Evolutionary conservation across 768 basidiomycete species (phyloP).

Genomic region (Mycena maculata): DNA sequence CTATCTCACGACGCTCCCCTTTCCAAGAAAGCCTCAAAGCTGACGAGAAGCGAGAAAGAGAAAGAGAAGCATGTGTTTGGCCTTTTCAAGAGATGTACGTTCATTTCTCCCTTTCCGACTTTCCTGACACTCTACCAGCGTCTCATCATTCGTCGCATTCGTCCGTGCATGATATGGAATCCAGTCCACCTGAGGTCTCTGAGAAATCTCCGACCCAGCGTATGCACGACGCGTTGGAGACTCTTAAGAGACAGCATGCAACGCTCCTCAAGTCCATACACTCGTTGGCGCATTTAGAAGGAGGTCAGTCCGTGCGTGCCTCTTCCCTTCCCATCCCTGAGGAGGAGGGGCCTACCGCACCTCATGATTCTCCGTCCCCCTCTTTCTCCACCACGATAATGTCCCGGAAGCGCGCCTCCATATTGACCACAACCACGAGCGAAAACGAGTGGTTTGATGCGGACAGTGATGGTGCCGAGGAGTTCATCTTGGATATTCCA

Average conservation of each 20-base stretch:
- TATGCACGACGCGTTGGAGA: constrained; percentile 59
- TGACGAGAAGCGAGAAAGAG: constrained; percentile 57
- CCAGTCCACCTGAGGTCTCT: constrained; percentile 28
- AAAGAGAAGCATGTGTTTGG: constrained; percentile 66
- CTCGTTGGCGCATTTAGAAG: constrained; percentile 44
- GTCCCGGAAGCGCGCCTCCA: constrained; percentile 56
- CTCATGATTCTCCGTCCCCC: constrained; percentile 32
- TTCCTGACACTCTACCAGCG: constrained; percentile 31
- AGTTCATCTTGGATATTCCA: constrained; percentile 70
- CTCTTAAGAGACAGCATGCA: constrained; percentile 70
- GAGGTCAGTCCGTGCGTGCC: constrained; percentile 40
- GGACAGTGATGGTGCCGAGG: constrained; percentile 72
- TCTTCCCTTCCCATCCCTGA: constrained; percentile 58
- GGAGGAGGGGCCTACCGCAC: constrained; percentile 53
- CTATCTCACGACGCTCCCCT: constrained; percentile 52
- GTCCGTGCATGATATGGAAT: constrained; percentile 36
- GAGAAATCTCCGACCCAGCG: constrained; percentile 46
- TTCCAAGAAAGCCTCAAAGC: constrained; percentile 50
- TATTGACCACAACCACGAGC: constrained; percentile 57
- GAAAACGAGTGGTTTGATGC: constrained; percentile 87
- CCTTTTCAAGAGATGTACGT: constrained; percentile 71
- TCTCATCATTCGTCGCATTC: constrained; percentile 41
- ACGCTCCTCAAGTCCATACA: constrained; percentile 59
- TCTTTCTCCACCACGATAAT: constrained; percentile 43
- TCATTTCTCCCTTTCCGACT: constrained; percentile 3